Evolutionary conservation across 306 rosid species (phyloP).

Genomic region (Begonia fuchsioides): DNA sequence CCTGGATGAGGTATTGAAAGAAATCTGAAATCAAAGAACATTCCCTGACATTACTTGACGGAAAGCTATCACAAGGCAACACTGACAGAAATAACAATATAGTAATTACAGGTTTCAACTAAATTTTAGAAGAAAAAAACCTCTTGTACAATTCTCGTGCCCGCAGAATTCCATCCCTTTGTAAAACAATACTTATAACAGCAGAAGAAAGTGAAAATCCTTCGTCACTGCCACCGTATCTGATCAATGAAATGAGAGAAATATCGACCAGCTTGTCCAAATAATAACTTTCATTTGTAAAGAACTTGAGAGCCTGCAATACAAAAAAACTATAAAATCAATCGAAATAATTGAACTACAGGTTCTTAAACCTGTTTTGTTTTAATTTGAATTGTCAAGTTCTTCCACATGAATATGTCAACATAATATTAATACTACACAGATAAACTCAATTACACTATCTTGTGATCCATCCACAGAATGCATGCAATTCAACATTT

Average conservation of each 20-base stretch:
- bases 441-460: no score
- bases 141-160: conserved; percentile 69
- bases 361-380: no score
- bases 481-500: no score
- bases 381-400: no score
- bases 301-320: conserved; percentile 63
- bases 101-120: conserved; percentile 2
- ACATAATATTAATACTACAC: no score
- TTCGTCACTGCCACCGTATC: conserved; percentile 61
- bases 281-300: conserved; percentile 35
- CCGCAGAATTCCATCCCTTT: conserved; percentile 56
- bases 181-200: conserved; percentile 49
- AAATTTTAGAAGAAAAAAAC: conserved; percentile 21
- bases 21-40: conserved; percentile 44
- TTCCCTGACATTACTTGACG: no score
- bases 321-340: conserved; percentile 2
- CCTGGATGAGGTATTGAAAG: conserved; percentile 75
- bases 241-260: conserved; percentile 36
- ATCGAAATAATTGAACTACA: no score
- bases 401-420: no score
- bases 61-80: no score
- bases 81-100: no score
- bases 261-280: conserved; percentile 63
- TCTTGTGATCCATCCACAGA: no score
- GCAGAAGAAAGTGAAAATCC: conserved; percentile 74